phyloP scores from a whole-genome alignment of 352 stramenopile genomes.

The Phytopythium kandeliae region DNA sequence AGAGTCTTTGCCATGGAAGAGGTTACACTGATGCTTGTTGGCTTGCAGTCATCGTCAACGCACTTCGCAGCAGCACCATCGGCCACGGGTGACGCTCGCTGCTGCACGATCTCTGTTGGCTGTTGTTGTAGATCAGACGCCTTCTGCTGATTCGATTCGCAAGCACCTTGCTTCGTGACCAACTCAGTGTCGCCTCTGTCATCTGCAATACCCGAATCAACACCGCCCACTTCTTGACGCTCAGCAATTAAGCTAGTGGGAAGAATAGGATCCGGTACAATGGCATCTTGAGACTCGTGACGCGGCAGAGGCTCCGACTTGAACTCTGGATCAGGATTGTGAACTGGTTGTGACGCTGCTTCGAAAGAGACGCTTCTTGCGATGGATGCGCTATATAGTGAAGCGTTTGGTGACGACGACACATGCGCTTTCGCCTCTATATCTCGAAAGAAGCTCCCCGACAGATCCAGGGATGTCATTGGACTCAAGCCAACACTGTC shows the following conservation, averaged over 20 bases:
- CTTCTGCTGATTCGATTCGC: background rate
- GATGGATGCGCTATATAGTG: background rate
- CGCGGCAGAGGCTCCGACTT: too few relatives aligned
- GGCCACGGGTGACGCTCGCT: background rate
- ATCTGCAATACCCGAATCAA: background rate
- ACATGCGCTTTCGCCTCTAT: background rate
- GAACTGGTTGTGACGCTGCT: background rate
- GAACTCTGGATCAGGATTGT: too few relatives aligned
- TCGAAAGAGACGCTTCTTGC: background rate
- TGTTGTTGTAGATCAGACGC: background rate
- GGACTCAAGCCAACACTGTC: conserved; percentile 1
- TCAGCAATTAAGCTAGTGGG: too few relatives aligned
- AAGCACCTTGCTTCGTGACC: background rate
- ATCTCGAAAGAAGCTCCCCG: background rate
- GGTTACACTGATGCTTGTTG: background rate
- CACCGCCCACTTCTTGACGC: too few relatives aligned
- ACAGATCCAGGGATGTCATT: conserved; percentile 4
- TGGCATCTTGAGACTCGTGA: too few relatives aligned
- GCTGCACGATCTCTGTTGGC: background rate
- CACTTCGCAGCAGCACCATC: background rate
- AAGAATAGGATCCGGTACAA: too few relatives aligned
- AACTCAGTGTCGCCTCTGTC: background rate
- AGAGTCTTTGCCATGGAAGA: too few relatives aligned
- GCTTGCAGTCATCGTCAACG: too few relatives aligned
- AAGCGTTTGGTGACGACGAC: background rate